Conservation (phyloP, 1,284 basidiomycete genomes). For the Malassezia pachydermatis region DNA sequence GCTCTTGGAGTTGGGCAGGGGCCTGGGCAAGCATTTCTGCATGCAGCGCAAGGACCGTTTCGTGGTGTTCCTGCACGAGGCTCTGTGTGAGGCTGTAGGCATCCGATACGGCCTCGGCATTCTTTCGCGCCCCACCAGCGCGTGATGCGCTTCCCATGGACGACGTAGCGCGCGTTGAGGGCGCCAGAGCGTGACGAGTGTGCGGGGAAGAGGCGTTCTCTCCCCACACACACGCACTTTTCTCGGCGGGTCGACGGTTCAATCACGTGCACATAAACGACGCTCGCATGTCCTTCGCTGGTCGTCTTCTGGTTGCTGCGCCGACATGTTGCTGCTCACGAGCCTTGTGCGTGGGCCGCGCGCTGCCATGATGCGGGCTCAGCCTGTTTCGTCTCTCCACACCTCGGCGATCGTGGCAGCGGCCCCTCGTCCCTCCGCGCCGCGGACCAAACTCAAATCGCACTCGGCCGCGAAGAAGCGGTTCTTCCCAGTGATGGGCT, state of each 20-base stretch:
- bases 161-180: not conserved
- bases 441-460: constrained; percentile 24
- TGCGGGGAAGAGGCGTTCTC: not conserved
- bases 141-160: not conserved
- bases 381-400: not conserved
- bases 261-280: too few relatives aligned
- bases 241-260: too few relatives aligned
- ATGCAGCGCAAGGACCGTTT: constrained; percentile 1
- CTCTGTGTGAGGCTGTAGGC: not conserved
- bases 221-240: too few relatives aligned
- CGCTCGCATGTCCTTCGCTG: too few relatives aligned
- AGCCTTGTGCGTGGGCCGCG: not conserved
- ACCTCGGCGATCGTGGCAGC: not conserved
- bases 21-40: constrained; percentile 1
- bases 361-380: not conserved
- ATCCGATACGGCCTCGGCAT: not conserved
- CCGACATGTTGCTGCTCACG: not conserved
- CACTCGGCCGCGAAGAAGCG: constrained; percentile 37
- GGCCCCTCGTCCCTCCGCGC: not conserved
- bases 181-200: not conserved
- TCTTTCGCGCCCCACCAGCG: not conserved
- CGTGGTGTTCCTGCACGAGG: constrained; percentile 1
- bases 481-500: constrained; percentile 25
- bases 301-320: too few relatives aligned
- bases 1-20: not conserved